phyloP scores from a whole-genome alignment of 2,329 filamentous ascomycete genomes.

The Talaromyces verruculosus region DNA sequence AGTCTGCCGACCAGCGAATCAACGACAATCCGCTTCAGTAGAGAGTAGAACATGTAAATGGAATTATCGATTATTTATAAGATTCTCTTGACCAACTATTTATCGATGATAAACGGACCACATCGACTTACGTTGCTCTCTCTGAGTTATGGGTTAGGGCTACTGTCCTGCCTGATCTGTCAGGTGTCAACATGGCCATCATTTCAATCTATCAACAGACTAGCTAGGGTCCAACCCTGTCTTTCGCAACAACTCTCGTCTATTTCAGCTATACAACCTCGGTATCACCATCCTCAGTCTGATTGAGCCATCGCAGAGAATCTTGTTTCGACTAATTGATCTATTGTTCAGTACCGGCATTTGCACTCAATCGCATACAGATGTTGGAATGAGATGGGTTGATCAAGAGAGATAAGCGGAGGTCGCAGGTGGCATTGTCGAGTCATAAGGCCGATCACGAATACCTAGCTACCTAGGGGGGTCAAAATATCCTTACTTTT shows the following conservation, averaged over 20 bases:
- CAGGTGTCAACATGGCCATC: neutral
- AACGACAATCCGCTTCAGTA: neutral
- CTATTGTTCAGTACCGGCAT: too few species aligned
- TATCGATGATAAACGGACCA: too few species aligned
- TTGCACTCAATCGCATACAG: too few species aligned
- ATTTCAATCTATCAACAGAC: neutral
- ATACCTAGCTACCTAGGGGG: neutral
- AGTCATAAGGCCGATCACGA: neutral
- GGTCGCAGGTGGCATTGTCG: neutral
- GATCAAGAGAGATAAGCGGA: neutral
- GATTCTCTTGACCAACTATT: neutral
- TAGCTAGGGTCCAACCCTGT: neutral
- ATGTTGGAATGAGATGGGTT: neutral
- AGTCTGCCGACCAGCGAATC: neutral
- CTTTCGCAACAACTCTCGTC: neutral
- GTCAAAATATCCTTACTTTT: neutral
- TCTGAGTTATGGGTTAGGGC: too few species aligned
- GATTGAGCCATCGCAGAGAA: neutral
- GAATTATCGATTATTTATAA: neutral
- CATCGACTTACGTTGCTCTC: too few species aligned
- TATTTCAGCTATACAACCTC: neutral
- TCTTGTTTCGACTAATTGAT: neutral
- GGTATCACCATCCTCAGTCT: neutral
- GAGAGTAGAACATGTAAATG: neutral
- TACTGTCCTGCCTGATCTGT: neutral